These are phyloP conservation scores for Blastobotrys apis DNA, from an alignment of 1,139 yeast species.

Conservation along the genomic window DNA sequence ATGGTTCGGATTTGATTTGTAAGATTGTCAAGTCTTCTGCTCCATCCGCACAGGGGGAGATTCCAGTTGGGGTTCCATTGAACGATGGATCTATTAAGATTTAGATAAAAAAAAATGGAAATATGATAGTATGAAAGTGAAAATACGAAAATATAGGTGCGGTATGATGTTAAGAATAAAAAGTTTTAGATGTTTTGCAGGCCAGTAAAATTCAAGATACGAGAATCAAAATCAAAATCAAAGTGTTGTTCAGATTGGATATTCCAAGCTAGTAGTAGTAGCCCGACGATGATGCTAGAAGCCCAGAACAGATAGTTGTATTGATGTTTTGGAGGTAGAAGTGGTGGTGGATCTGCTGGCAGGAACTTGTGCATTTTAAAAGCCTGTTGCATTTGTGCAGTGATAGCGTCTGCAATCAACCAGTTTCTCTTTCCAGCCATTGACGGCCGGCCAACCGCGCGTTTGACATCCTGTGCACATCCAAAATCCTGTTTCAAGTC, in stretches of 20 bases:
- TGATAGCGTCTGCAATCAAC: not conserved
- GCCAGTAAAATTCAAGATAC: slow-evolving; percentile 3
- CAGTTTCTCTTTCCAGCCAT: not conserved
- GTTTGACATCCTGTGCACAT: not conserved
- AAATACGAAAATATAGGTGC: not conserved
- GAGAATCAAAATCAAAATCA: not conserved
- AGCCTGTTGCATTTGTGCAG: not conserved
- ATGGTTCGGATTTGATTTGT: slow-evolving; percentile 78
- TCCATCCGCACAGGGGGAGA: slow-evolving; percentile 14
- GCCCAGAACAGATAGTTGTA: not conserved
- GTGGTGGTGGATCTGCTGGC: too few relatives aligned
- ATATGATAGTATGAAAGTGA: not conserved
- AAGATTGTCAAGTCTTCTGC: slow-evolving; percentile 38
- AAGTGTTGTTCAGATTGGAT: too few relatives aligned
- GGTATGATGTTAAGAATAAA: not conserved
- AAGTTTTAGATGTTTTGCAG: not conserved
- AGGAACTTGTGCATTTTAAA: too few relatives aligned
- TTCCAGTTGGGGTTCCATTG: slow-evolving; percentile 17
- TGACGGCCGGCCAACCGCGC: not conserved
- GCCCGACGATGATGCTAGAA: not conserved
- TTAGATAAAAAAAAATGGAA: not conserved
- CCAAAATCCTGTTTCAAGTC: not conserved
- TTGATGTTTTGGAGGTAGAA: not conserved
- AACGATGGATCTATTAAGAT: slow-evolving; percentile 12
- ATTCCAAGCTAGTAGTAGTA: too few relatives aligned